phyloP scores from a whole-genome alignment of 2,329 filamentous ascomycete genomes.

The Neurospora crassa region DNA sequence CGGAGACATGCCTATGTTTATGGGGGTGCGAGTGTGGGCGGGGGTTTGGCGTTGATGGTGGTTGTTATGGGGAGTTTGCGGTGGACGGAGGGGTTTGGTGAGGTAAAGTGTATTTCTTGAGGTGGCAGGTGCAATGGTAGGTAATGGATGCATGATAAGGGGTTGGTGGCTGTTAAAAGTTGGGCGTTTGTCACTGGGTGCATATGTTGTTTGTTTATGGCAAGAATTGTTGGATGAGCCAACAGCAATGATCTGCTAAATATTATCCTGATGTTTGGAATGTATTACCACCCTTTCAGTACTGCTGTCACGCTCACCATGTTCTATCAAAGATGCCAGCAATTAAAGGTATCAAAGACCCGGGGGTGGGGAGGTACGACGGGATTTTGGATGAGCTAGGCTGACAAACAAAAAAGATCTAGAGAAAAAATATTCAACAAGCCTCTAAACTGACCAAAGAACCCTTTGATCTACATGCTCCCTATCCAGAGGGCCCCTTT shows the following conservation, averaged over 20 bases:
- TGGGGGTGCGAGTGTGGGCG: slow-evolving; percentile 48
- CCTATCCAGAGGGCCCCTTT: neutral
- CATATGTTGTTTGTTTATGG: neutral
- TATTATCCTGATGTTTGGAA: neutral
- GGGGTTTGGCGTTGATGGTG: slow-evolving; percentile 50
- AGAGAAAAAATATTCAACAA: neutral
- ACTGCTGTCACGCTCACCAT: neutral
- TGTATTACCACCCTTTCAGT: neutral
- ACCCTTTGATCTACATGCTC: neutral
- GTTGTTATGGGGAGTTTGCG: slow-evolving; percentile 65
- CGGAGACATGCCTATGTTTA: slow-evolving; percentile 55
- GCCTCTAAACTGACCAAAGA: neutral
- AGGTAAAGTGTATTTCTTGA: slow-evolving; percentile 28
- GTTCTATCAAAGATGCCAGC: neutral
- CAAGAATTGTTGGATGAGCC: neutral
- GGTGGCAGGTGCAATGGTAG: neutral
- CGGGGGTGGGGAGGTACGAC: neutral
- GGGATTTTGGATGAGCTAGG: neutral
- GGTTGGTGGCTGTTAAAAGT: neutral
- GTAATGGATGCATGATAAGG: neutral
- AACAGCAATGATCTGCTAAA: neutral
- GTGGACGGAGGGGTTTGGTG: slow-evolving; percentile 54
- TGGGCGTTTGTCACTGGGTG: neutral
- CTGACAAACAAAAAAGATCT: neutral
- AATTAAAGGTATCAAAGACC: neutral